Evolutionary conservation across 768 basidiomycete species (phyloP), one percentile per base, ranked within the genome.

Genomic region (Hypholoma fasciculare): DNA sequence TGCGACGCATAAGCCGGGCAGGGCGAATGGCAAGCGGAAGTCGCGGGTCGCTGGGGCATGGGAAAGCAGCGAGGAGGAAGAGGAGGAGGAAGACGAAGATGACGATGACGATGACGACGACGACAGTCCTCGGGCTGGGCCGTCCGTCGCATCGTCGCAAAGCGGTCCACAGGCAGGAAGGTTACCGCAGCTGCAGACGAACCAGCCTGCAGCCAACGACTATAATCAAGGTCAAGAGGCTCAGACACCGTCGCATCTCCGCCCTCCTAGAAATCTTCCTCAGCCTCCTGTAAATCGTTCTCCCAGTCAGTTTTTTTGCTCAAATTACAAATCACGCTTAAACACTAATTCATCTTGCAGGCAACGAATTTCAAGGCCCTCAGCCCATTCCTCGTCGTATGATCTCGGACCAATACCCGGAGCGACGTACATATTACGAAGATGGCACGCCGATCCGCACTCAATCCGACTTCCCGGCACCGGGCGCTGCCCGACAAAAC

Each of bases 61-160:
- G 71, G 81, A 83, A 56, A 89, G 87, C 65, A 91, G 89, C 65
- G 90, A 92, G 23, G 90, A 90, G 54, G 92, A 94, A 43, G 90
- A 91, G 5, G 90, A 93, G 3, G 92, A 96, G 2, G 94, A 95
- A 5, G 91, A 94, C 0, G 90, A 88, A 0, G 85, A 86, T 0
- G 85, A 88, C 0, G 85, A 88, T 0, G 88, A 87, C 0, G 85
- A 87, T 12, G 87, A 86, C 2, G 90, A 90, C 7, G 86, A 78
- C 6, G 87, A 89, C 14, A 34, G 30, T 34, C 30, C 30, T 34
- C 30, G 30, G 30, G 30, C 9, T 1, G 64, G 61, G 13, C 36
- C 54, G 16, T 62, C 60, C 40, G 60, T 52, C 42, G 56, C 42
- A 20, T 62, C 65, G 4, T 64, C 62, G 27, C 50, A 63, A 16